A percentile compares a stretch with the other conserved stretches of the same genome.
Evolutionary conservation across 768 basidiomycete genomes (phyloP).

Genomic region (Mrakia frigida): DNA sequence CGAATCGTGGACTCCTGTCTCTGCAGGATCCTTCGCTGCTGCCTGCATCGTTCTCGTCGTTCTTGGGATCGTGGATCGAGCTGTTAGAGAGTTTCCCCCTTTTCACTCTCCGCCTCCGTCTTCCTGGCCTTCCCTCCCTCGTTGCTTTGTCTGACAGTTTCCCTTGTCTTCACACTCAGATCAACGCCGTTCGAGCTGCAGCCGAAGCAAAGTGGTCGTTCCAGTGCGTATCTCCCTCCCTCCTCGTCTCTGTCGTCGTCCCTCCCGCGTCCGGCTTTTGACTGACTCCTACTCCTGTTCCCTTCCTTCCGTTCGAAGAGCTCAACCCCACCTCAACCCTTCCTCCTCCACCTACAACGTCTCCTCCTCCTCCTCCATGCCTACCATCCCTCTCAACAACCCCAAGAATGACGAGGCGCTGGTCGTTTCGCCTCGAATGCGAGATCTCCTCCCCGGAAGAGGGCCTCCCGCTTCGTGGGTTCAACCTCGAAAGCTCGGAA

Average conservation of each 20-base stretch:
- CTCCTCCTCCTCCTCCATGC: not conserved
- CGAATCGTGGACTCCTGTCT: not conserved
- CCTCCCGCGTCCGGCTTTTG: not conserved
- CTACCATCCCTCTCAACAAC: not conserved
- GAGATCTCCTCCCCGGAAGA: not conserved
- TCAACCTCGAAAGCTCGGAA: not conserved
- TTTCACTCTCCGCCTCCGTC: too few relatives aligned
- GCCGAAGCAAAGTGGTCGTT: constrained; percentile 13
- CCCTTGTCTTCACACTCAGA: not conserved
- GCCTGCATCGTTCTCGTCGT: constrained; percentile 9
- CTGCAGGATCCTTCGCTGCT: not conserved
- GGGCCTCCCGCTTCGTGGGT: not conserved
- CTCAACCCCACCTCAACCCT: not conserved
- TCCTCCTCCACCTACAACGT: not conserved
- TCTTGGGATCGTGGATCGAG: not conserved
- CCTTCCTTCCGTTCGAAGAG: not conserved
- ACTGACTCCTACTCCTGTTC: not conserved
- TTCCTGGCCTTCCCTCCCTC: not conserved
- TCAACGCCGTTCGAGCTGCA: not conserved
- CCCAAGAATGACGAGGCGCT: not conserved
- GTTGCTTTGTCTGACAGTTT: not conserved
- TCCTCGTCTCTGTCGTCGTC: not conserved
- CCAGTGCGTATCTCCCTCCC: not conserved
- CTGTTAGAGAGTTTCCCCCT: not conserved
- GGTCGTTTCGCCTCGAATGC: not conserved